Conservation (phyloP, 129 eudicot species). For the Daucus carota region DNA sequence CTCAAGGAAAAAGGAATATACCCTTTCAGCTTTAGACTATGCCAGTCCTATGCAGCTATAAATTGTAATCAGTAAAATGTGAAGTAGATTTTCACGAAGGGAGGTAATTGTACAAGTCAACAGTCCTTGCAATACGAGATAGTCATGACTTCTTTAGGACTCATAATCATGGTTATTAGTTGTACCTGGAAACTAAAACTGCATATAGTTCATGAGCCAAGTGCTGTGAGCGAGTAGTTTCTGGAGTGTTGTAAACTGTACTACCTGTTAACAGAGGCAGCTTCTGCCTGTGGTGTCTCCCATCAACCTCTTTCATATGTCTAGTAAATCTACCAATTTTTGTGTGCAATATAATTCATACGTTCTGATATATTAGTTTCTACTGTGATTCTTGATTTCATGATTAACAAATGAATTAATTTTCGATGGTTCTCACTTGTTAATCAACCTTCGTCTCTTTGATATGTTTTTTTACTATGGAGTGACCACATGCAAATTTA, state of each 20-base stretch:
- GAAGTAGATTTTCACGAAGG: constrained; percentile 37
- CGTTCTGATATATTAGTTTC: too few species aligned
- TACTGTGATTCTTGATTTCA: too few species aligned
- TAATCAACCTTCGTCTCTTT: too few species aligned
- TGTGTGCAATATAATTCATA: too few species aligned
- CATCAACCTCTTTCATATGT: background rate
- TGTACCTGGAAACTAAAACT: constrained; percentile 2
- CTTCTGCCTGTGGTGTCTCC: background rate
- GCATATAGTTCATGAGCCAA: background rate
- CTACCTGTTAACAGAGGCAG: background rate
- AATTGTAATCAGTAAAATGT: constrained; percentile 23
- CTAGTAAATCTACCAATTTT: too few species aligned
- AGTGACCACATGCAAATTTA: too few species aligned
- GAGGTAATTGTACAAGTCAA: constrained; percentile 27
- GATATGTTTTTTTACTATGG: too few species aligned
- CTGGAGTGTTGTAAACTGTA: background rate
- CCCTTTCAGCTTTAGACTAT: constrained; percentile 9
- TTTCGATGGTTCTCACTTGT: too few species aligned
- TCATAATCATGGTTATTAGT: background rate
- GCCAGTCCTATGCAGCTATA: constrained; percentile 34
- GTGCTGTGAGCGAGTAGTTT: background rate
- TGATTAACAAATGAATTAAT: too few species aligned
- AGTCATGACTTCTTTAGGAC: background rate
- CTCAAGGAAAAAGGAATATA: constrained; percentile 8
- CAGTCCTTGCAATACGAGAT: constrained; percentile 22